Base-by-base conservation (phyloP, 441 rosid species). In the Populus hybrid region DNA sequence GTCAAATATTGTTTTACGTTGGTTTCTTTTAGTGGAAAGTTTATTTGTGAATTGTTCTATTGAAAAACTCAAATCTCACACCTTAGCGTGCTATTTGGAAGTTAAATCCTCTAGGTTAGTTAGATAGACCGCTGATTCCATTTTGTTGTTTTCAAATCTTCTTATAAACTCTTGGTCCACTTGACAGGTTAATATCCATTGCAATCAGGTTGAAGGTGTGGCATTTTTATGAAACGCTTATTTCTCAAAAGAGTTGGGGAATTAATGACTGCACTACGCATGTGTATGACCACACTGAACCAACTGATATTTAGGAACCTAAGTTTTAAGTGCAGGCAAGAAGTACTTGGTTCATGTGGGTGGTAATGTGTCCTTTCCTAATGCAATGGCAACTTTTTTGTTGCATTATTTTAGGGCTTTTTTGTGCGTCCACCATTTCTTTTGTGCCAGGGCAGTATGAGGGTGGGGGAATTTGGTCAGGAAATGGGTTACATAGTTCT, bases 371-470 rank as follows among this genome's bases (percentile, higher is more conserved):
- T 83, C 80, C 71, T 68, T 85, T 78, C 79, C 83, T 79, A 80
- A 79, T 88, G 93, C 88, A 79, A 70, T 73, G 84, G 71, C 76
- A 73, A 76, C 80, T 90, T 72, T 79, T 76, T 76, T 88, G 86
- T 87, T 83, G 84, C 86, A 76, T 90, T 79, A 76, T 91, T 72
- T 80, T 89, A 76, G 87, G 84, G 26, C 74, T 78, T 77, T 77
- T 86, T 69, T 86, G 26, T 64, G 24, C 78, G 36, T 74, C 79
- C 42, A 79, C 79, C 42, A 79, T 85, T 80, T 86, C 88, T 77
- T 76, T 82, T 63, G 79, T 85, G 80, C 82, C 84, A 66, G 81
- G 75, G 77, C 79, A 80, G 83, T 71, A 79, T 76, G 72, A 61
- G 63, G 79, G 79, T 77, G 73, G 74, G 74, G 79, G 38, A 32